These are phyloP conservation scores for Pseudomassariella vexata DNA, from an alignment of 2,329 filamentous ascomycete genomes.

Conservation along the genomic window DNA sequence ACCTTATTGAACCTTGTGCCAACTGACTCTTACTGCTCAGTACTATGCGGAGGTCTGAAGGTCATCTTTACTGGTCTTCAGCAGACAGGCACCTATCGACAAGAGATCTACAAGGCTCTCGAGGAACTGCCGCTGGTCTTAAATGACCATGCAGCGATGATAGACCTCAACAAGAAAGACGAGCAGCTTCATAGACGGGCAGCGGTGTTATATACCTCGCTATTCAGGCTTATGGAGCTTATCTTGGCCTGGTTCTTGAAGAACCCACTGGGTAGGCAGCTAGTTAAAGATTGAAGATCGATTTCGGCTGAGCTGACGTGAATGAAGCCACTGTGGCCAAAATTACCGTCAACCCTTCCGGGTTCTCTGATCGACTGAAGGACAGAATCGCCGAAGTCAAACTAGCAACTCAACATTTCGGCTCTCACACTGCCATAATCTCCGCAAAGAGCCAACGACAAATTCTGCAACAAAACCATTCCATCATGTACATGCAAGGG, in stretches of 20 bases:
- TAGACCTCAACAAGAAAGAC: slow-evolving; percentile 3
- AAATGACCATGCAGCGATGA: slow-evolving; percentile 4
- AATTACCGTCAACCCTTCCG: slow-evolving; percentile 5
- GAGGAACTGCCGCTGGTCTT: slow-evolving; percentile 6
- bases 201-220: slow-evolving; percentile 5
- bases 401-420: slow-evolving; percentile 3
- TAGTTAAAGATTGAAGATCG: neutral
- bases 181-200: slow-evolving; percentile 4
- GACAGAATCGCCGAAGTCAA: slow-evolving; percentile 6
- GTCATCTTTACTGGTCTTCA: slow-evolving; percentile 6
- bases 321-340: slow-evolving; percentile 4
- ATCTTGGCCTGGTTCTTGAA: slow-evolving; percentile 6
- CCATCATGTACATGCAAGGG: too few relatives aligned
- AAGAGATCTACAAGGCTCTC: slow-evolving; percentile 5
- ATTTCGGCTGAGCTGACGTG: neutral
- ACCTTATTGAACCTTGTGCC: slow-evolving; percentile 3
- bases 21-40: slow-evolving; percentile 3
- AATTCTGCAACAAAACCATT: too few relatives aligned
- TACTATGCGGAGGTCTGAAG: slow-evolving; percentile 5
- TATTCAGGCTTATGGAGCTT: slow-evolving; percentile 1
- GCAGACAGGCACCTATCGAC: neutral
- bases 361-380: slow-evolving; percentile 4
- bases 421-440: neutral
- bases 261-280: slow-evolving; percentile 3
- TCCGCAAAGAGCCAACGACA: neutral